Conservation (phyloP, 176 grass and related monocot species). For the Oryza glaberrima region DNA sequence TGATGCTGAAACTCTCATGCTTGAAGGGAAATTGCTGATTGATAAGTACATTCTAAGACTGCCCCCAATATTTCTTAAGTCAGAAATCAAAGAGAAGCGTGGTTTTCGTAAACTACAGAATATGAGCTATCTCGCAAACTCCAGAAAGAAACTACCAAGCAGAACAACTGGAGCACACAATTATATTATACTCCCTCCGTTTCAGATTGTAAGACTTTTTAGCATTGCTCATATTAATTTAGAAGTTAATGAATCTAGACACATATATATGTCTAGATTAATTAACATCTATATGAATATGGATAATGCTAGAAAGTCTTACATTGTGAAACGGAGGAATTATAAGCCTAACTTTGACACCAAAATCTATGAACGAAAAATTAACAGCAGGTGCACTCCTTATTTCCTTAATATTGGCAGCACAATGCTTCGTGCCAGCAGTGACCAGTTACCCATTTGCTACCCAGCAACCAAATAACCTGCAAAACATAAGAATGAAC, state of each 20-base stretch:
- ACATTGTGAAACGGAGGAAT: too few species aligned
- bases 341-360: background rate
- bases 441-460: too few species aligned
- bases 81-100: background rate
- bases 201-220: too few species aligned
- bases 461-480: too few species aligned
- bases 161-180: background rate
- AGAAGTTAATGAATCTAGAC: too few species aligned
- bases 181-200: background rate
- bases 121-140: slow-evolving; percentile 9
- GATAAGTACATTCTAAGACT: background rate
- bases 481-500: too few species aligned
- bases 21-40: background rate
- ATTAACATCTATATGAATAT: too few species aligned
- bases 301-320: too few species aligned
- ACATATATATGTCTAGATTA: too few species aligned
- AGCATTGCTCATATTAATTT: too few species aligned
- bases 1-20: background rate
- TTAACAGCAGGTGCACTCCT: background rate
- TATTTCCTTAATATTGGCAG: background rate
- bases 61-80: background rate
- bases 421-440: background rate
- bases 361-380: background rate
- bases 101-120: background rate
- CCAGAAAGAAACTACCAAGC: slow-evolving; percentile 3